Conservation (phyloP, 768 basidiomycete species). For the Tulasnella sp. region DNA sequence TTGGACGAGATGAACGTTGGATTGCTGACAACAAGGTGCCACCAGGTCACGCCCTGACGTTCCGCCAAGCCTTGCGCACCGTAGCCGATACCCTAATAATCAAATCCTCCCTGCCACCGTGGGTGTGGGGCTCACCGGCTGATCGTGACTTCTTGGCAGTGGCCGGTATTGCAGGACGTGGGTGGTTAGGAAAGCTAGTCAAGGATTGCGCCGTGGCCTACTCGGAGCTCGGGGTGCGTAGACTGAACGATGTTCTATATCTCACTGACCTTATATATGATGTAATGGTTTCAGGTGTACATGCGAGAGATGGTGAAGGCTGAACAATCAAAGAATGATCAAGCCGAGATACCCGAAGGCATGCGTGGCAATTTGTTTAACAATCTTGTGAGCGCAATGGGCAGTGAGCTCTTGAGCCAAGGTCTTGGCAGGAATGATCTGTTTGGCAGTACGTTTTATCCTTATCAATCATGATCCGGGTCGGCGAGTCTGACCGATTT, state of each 20-base stretch:
- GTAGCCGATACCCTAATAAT: background rate
- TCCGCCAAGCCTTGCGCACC: background rate
- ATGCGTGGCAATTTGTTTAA: background rate
- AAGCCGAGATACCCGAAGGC: background rate
- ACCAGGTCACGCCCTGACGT: constrained; percentile 5
- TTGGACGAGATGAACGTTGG: no score
- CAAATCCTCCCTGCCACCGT: background rate
- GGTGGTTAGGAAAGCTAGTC: constrained; percentile 2
- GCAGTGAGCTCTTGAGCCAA: background rate
- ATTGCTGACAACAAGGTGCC: background rate
- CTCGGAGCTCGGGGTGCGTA: constrained; percentile 2
- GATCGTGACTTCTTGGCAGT: background rate
- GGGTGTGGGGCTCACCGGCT: background rate
- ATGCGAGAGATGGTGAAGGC: constrained; percentile 8
- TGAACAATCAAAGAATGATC: background rate
- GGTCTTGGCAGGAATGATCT: background rate
- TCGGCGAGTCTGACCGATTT: background rate
- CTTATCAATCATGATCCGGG: background rate
- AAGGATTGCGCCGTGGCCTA: background rate
- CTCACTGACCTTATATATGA: no score
- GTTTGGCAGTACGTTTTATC: background rate
- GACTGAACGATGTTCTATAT: background rate
- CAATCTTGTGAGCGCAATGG: background rate
- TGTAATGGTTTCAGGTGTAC: background rate
- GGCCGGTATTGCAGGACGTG: background rate